Conservation (phyloP, 176 grass and related monocot genomes). For the Phyllostachys edulis region DNA sequence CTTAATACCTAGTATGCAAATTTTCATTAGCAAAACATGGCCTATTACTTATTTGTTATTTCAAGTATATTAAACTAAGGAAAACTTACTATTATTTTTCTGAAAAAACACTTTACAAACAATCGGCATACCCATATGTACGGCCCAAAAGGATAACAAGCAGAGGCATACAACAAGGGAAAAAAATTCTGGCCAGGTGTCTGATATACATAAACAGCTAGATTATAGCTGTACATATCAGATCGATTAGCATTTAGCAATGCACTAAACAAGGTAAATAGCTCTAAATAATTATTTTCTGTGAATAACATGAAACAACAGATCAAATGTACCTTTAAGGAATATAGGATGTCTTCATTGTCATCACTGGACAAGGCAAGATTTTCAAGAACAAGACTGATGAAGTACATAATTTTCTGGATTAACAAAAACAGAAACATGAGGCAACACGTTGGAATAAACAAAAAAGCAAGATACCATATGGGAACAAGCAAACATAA, state of each 20-base stretch:
- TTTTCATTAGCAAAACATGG: slow-evolving; percentile 4
- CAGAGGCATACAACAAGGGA: background rate
- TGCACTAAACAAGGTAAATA: slow-evolving; percentile 6
- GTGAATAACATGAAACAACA: slow-evolving; percentile 19
- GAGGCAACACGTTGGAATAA: slow-evolving; percentile 26
- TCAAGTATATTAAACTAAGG: background rate
- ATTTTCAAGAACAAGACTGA: slow-evolving; percentile 94
- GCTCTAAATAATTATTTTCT: background rate
- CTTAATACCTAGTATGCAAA: background rate
- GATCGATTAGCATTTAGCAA: background rate
- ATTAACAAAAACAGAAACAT: slow-evolving; percentile 24
- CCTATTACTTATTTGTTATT: background rate
- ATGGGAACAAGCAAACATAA: background rate
- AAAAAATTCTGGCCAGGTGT: background rate
- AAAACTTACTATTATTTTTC: slow-evolving; percentile 7
- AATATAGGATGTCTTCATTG: slow-evolving; percentile 93
- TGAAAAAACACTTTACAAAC: background rate
- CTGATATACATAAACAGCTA: slow-evolving; percentile 21
- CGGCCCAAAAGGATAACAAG: slow-evolving; percentile 5
- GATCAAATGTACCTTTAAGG: slow-evolving; percentile 69
- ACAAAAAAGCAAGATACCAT: slow-evolving; percentile 31
- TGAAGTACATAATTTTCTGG: slow-evolving; percentile 99
- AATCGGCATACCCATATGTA: background rate
- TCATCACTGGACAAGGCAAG: slow-evolving; percentile 84
- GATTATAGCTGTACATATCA: slow-evolving; percentile 3